Base-by-base conservation (phyloP, 164 flowering plant species). In the Stephania japonica region DNA sequence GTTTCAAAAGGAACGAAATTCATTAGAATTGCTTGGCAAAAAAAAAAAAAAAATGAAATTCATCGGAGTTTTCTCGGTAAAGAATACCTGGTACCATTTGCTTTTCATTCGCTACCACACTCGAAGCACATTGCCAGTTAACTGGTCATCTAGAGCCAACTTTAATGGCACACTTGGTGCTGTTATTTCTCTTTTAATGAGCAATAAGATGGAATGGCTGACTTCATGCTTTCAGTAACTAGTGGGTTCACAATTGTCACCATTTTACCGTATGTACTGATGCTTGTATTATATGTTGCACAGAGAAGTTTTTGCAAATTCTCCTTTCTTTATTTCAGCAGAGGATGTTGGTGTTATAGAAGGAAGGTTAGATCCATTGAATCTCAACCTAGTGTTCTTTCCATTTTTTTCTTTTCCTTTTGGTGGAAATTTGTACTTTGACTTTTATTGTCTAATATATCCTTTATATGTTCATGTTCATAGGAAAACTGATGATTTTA, bases 251-350 rank as follows among this genome's bases (percentile, higher is more conserved):
- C 7, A 56, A 19, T n/a, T 56, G 19, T 56, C 24, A 56, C n/a
- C 21, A 2, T 23, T 73, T 63, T 18, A 18, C 42, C 27, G 14
- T 41, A 59, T 63, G 38, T 56, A 21, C 71, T 72, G 11, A 42
- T n/a, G n/a, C n/a, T 67, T 23, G 4, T 32, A 0, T 12, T 6
- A 49, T 42, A 32, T 71, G 65, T 67, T 67, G 79, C n/a, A 21
- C 84, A 95, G 99, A 71, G 96, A 86, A 77, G 96, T 95, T 47
- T 88, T 95, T 80, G 87, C 88, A 67, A 91, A 95, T 80, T 84
- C 98, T 42, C 99, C 99, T 41, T 95, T 95, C 87, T 87, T 95
- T 65, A 93, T 95, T 70, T 83, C 96, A 74, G 98, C 99, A 47
- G 92, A 87, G 78, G 91, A 82, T 70, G 93, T 90, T 65, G 92